Evolutionary conservation across 2,329 filamentous ascomycete species (phyloP), one percentile per base, ranked within the genome.

Genomic region (Alternaria gansuensis): DNA sequence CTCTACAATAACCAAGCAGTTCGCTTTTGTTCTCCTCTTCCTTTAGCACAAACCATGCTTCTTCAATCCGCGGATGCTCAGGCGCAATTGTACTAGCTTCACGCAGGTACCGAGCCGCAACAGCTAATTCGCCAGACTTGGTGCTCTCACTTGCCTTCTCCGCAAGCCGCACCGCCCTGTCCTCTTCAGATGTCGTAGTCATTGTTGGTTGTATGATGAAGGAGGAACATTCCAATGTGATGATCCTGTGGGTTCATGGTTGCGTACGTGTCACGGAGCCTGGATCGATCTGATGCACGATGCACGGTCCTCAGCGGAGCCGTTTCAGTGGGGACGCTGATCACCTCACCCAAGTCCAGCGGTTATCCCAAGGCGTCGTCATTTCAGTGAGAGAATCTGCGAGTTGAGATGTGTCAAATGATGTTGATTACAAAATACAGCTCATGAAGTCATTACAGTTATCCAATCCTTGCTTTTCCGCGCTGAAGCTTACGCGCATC

Each of bases 1-100:
- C 66, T 49, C 71, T 70, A 57, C 77, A 78, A 13, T 76, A 68
- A 4, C 60, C 59, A 13, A 78, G 41, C 10, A 79, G 58, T 40
- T 76, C 73, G 34, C 69, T 71, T 51, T 73, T 76, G 14, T 69
- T 68, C 56, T 79, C 75, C 51, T 78, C 75, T 59, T 76, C 70
- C 59, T 76, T 75, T 49, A 83, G 59, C n/a, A 67, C 61, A 24
- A 77, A 60, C 75, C 79, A 80, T 54, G 73, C 75, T 40, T 76
- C 73, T 62, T 78, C 79, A 57, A 83, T 73, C 23, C 73, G 66
- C 10, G 70, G 66, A 64, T 79, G 78, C 13, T 78, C 71, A 31
- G 80, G 77, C 51, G 79, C 77, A 36, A 83, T 72, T 41, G 76
- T 75, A 24, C 77, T 78, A 33, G 81, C 81, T 67, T 82, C 78